Conservation (phyloP, 2,329 filamentous ascomycete genomes). For the Mycosphaerella arachidis region DNA sequence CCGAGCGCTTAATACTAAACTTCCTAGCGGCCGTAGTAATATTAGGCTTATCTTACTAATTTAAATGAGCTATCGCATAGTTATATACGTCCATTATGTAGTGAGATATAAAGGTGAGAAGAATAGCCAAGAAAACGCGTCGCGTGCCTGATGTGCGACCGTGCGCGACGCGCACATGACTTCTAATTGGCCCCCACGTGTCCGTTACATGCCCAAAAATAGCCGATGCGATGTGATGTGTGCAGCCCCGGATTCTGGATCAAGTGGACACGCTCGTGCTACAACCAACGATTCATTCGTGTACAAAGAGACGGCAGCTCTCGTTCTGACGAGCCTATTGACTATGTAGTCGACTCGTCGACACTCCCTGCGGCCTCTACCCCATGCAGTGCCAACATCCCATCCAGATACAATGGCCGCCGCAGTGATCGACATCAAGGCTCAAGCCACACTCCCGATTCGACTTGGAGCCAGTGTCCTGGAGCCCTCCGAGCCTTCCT, state of each 20-base stretch:
- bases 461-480: conserved; percentile 29
- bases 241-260: neutral
- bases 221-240: neutral
- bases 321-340: neutral
- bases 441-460: conserved; percentile 25
- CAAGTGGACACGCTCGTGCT: neutral
- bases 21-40: too few relatives aligned
- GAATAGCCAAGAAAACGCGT: too few relatives aligned
- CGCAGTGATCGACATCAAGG: conserved; percentile 27
- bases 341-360: neutral
- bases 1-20: too few relatives aligned
- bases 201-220: conserved; percentile 4
- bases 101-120: too few relatives aligned
- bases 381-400: neutral
- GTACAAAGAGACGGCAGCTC: neutral
- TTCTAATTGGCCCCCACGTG: neutral
- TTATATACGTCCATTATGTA: too few relatives aligned
- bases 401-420: conserved; percentile 17
- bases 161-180: too few relatives aligned
- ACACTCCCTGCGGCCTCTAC: neutral
- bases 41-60: too few relatives aligned
- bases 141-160: too few relatives aligned
- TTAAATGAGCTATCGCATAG: too few relatives aligned
- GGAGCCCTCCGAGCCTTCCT: conserved; percentile 12
- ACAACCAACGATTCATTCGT: neutral